A percentile compares a stretch with the other conserved stretches of the same genome.
Conservation (phyloP, 129 eudicot species). For the Oenanthe sinensis region DNA sequence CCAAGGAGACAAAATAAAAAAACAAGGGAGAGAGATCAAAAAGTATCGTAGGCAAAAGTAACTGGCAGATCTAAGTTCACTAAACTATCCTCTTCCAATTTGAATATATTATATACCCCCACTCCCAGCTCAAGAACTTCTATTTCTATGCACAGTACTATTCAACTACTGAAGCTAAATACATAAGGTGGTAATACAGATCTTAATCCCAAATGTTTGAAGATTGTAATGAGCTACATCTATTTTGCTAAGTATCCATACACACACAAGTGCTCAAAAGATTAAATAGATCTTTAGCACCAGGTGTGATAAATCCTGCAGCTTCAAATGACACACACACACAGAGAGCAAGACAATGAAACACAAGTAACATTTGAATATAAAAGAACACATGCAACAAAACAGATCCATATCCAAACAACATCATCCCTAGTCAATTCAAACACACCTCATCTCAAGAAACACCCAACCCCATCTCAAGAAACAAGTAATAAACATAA, state of each 20-base stretch:
- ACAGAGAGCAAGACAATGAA: neutral
- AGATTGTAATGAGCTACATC: neutral
- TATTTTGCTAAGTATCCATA: neutral
- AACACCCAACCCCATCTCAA: neutral
- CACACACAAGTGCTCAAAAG: neutral
- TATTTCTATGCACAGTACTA: neutral
- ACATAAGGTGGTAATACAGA: neutral
- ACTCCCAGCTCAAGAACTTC: neutral
- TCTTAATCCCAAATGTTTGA: neutral
- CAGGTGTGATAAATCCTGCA: neutral
- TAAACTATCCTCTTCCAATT: neutral
- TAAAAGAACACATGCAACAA: neutral
- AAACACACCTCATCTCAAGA: constrained; percentile 1
- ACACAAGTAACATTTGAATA: neutral
- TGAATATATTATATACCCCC: neutral
- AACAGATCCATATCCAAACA: neutral
- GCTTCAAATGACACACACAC: neutral
- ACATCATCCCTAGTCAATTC: neutral
- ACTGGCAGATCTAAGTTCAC: neutral
- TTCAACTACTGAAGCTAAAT: no score
- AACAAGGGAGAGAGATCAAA: neutral
- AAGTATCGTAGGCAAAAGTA: neutral
- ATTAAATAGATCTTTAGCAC: neutral
- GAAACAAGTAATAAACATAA: neutral
- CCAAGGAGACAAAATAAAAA: neutral